Base-by-base conservation (phyloP, 2,329 filamentous ascomycete genomes). In the Monosporascus sp. region DNA sequence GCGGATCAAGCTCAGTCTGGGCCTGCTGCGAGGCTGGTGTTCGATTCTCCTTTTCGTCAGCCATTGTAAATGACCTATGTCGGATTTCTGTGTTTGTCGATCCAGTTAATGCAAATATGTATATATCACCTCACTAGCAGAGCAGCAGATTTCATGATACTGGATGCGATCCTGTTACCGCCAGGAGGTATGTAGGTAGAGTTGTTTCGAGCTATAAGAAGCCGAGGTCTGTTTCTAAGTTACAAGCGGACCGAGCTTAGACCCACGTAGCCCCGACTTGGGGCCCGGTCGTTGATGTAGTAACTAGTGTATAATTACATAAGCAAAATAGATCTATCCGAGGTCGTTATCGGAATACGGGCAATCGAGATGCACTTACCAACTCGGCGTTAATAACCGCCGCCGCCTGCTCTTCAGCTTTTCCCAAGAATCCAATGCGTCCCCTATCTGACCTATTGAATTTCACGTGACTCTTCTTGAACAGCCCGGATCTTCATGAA, bases 21-120 rank as follows among this genome's bases (percentile, higher is more conserved):
- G 54, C 20, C 38, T 61, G 57, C 47, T 65, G 61, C 61, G 59
- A 62, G 38, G 62, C 51, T 14, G 62, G 60, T 55, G 59, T 55
- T 9, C 50, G 52, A 39, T 58, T 15, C 20, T 52, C 55, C 47
- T 62, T 55, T 7, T 57, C 47, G 38, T 61, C 61, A 17, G 54
- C 52, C 56, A 59, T 59, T n/a, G 43, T 46, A 25, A 24, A 24
- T 45, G 20, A 9, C 14, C 20, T 43, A 43, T 18, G 20, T 43
- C 5, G 4, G 31, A 14, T 35, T 35, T 5, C 14, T 11, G 9
- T 14, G 11, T 14, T 11, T 11, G 11, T 14, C 11, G 31, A 14
- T 35, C 31, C 4, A 35, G 11, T 35, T 3, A 35, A 35, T 14
- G 31, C 31, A 35, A 35, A 14, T 35, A 14, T 14, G 31, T 35